Conservation (phyloP, 2,329 filamentous ascomycete genomes). For the Colletotrichum filicis region DNA sequence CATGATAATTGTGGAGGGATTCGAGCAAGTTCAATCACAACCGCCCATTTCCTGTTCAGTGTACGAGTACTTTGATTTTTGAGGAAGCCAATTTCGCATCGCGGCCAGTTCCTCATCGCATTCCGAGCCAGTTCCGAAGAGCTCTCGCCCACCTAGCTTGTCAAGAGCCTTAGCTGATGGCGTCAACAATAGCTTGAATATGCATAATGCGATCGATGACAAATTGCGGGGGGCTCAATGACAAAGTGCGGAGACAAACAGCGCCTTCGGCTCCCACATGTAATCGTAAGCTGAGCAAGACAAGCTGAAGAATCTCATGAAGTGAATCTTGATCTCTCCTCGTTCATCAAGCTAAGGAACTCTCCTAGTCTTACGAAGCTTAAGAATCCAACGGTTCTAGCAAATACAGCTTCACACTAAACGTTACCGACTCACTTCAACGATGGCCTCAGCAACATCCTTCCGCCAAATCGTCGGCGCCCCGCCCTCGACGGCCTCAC, state of each 20-base stretch:
- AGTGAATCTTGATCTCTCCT: background rate
- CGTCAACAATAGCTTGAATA: background rate
- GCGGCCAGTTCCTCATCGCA: background rate
- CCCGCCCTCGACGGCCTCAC: slow-evolving; percentile 64
- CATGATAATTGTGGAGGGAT: background rate
- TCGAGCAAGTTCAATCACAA: background rate
- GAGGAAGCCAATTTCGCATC: no score
- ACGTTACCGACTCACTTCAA: slow-evolving; percentile 24
- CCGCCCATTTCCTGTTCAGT: no score
- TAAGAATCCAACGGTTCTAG: no score
- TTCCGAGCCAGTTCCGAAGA: background rate
- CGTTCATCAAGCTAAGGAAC: no score
- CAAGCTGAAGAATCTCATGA: background rate
- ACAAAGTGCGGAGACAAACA: slow-evolving; percentile 10
- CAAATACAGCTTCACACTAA: no score
- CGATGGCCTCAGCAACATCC: slow-evolving; percentile 37
- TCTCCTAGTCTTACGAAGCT: no score
- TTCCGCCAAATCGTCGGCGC: slow-evolving; percentile 65
- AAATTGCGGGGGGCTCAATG: slow-evolving; percentile 26
- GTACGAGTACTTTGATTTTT: no score
- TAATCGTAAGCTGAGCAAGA: background rate
- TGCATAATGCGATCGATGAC: slow-evolving; percentile 26
- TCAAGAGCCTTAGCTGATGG: background rate
- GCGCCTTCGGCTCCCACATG: background rate
- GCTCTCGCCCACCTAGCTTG: background rate